Evolutionary conservation across 345 rosid species (phyloP).

Genomic region (Lenwebbia sp.): DNA sequence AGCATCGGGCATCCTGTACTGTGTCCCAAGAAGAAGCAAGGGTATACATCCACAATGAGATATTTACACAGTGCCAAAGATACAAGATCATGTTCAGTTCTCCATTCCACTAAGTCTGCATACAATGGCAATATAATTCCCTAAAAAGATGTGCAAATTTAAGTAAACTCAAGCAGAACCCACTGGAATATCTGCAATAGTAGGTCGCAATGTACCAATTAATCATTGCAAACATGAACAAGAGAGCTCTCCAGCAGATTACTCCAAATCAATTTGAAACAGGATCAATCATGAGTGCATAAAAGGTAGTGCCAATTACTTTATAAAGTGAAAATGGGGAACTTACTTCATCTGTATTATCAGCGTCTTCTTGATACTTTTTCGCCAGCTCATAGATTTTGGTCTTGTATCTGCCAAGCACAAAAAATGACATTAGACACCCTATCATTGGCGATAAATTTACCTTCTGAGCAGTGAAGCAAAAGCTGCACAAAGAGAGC

Average conservation of each 20-base stretch:
- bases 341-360: slow-evolving; percentile 55
- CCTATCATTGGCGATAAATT: background rate
- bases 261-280: background rate
- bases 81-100: background rate
- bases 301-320: background rate
- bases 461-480: background rate
- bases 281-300: background rate
- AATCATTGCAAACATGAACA: background rate
- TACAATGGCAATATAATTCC: background rate
- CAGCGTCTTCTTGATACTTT: slow-evolving; percentile 67
- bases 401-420: slow-evolving; percentile 57
- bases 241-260: background rate
- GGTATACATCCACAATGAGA: background rate
- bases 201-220: background rate
- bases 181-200: background rate
- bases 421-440: background rate
- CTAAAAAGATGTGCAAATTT: background rate
- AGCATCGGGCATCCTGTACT: slow-evolving; percentile 96
- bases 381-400: slow-evolving; percentile 76
- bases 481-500: background rate
- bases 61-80: background rate
- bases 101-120: background rate
- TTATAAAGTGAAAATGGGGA: background rate
- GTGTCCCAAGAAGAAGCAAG: background rate
- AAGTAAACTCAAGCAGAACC: background rate